Evolutionary conservation across 73 alveolate species (phyloP), one percentile per base, ranked within the genome.

Genomic region (Tetrahymena thermophila): DNA sequence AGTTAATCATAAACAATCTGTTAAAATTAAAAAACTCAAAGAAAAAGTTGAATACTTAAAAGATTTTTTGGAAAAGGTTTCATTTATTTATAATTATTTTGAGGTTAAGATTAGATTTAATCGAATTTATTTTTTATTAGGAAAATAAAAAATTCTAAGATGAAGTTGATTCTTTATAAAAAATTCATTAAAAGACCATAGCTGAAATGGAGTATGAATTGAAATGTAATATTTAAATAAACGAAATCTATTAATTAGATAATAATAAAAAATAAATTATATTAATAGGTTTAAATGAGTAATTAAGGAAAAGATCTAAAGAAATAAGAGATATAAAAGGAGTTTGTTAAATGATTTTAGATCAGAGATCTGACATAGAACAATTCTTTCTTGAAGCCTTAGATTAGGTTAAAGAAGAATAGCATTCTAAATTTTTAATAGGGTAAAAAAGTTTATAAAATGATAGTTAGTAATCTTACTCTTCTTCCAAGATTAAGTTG

Each of bases 281-380:
- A 28, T 71, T 2, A 71, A n/a, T n/a, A 71, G 89, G 89, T 34
- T 94, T 94, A 28, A 96, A 94, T 95, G 98, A 98, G 93, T 94
- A 96, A 40, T 95, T 98, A 34, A 94, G 96, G 83, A 71, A 98
- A 42, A 97, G 96, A 93, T 55, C 98, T 10, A 97, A 97, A 85
- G 99, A 98, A 95, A 93, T 98, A 10, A 98, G 98, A 94, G 96
- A 93, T 85, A 94, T 96, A 35, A 97, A 96, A 94, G 99, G 98
- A 11, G 93, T 98, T 6, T 96, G 98, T 43, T 96, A 98, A 95
- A 98, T 98, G 99, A 98, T 98, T 56, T 71, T 98, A 35, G 99
- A 98, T 94, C 96, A 98, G 93, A 95, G 99, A 94, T 96, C 98
- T 37, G 99, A 98, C 94, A 97, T 98, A 13, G 99, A 98, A 89